Conservation (phyloP, 1,284 basidiomycete genomes). For the Baeospora myosura region DNA sequence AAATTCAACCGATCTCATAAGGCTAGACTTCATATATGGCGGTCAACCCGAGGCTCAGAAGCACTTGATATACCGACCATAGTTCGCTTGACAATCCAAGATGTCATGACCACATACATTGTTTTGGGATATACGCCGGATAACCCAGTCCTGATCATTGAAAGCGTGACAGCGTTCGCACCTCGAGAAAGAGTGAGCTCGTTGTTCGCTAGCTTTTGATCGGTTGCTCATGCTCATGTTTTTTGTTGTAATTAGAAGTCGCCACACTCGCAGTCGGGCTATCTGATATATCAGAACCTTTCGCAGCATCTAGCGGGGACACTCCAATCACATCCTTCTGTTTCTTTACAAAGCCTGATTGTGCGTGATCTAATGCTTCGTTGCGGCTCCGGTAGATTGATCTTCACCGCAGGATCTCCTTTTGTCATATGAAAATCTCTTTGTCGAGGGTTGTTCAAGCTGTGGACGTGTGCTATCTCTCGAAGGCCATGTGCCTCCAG, state of each 20-base stretch:
- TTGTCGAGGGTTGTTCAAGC: constrained; percentile 46
- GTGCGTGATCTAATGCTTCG: constrained; percentile 24
- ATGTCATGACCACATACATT: constrained; percentile 55
- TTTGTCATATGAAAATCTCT: constrained; percentile 49
- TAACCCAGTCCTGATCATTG: constrained; percentile 36
- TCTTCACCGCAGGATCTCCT: constrained; percentile 35
- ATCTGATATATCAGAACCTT: constrained; percentile 51
- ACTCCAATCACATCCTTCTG: constrained; percentile 44
- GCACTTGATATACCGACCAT: constrained; percentile 26
- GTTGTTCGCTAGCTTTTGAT: constrained; percentile 5
- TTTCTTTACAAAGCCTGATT: constrained; percentile 42
- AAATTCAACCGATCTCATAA: constrained; percentile 40
- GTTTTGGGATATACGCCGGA: constrained; percentile 32
- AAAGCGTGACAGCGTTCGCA: constrained; percentile 57
- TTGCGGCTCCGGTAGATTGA: constrained; percentile 13
- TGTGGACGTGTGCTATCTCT: constrained; percentile 58
- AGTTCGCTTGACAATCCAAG: constrained; percentile 49
- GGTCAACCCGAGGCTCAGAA: constrained; percentile 24
- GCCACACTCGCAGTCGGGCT: constrained; percentile 63
- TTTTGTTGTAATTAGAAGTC: constrained; percentile 37
- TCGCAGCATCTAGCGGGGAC: constrained; percentile 58
- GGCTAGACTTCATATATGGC: constrained; percentile 46
- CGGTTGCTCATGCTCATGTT: constrained; percentile 6
- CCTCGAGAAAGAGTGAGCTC: constrained; percentile 55
- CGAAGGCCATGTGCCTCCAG: constrained; percentile 64